Conservation (phyloP, 768 basidiomycete species). For the Amanita inopinata region DNA sequence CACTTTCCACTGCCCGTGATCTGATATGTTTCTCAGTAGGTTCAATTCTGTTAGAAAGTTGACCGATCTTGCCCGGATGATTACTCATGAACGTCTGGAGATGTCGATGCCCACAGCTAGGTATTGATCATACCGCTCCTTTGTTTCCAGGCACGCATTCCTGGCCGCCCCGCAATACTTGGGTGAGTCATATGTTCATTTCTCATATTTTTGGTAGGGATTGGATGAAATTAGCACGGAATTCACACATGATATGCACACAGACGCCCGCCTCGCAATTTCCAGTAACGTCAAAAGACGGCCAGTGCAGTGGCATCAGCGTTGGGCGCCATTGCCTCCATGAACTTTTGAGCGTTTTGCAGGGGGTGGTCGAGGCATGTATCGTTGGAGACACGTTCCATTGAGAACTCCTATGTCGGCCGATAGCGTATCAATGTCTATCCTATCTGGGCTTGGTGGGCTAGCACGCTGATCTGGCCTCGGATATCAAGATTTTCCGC, state of each 20-base stretch:
- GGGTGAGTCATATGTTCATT: too few species aligned
- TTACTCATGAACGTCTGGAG: neutral
- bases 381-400: constrained; percentile 1
- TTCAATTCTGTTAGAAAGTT: neutral
- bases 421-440: neutral
- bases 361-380: too few species aligned
- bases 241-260: too few species aligned
- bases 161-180: too few species aligned
- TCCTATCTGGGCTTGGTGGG: neutral
- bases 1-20: neutral
- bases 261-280: too few species aligned
- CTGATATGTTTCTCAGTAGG: constrained; percentile 3
- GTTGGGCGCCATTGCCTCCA: too few species aligned
- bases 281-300: too few species aligned
- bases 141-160: neutral
- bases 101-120: neutral
- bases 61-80: constrained; percentile 1
- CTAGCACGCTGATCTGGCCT: constrained; percentile 13
- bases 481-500: constrained; percentile 19
- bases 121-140: neutral
- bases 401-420: neutral
- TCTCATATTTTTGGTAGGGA: too few species aligned
- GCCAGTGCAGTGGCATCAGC: too few species aligned
- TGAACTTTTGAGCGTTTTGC: too few species aligned
- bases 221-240: too few species aligned